Conservation (phyloP, 169 alveolate genomes). For the Plasmodium chabaudi region DNA sequence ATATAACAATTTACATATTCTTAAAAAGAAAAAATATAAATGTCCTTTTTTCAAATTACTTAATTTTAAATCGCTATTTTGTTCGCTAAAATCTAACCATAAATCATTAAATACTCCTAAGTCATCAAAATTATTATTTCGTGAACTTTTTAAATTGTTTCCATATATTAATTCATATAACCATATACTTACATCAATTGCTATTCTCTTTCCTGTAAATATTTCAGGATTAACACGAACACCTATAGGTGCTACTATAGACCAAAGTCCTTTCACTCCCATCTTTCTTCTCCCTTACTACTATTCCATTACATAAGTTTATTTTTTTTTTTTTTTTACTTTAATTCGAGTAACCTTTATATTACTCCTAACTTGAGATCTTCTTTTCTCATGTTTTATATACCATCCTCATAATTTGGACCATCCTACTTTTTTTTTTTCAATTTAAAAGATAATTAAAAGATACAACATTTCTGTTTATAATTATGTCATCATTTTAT, state of each 20-base stretch:
- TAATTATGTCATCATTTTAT: too few species aligned
- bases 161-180: constrained; percentile 78
- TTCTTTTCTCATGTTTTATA: too few species aligned
- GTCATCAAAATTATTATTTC: constrained; percentile 36
- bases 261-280: constrained; percentile 93
- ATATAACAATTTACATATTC: constrained; percentile 91
- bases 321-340: background rate
- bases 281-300: constrained; percentile 21
- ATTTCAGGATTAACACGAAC: constrained; percentile 86
- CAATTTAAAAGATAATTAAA: too few species aligned
- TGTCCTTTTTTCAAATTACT: constrained; percentile 77
- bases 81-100: constrained; percentile 79
- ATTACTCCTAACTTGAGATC: too few species aligned
- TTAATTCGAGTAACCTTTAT: too few species aligned
- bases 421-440: too few species aligned
- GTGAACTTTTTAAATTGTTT: constrained; percentile 31
- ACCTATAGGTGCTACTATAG: constrained; percentile 90
- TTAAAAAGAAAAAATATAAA: constrained; percentile 87
- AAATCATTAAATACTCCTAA: constrained; percentile 67
- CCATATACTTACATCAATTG: constrained; percentile 93
- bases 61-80: constrained; percentile 72
- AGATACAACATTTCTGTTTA: too few species aligned
- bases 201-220: constrained; percentile 88
- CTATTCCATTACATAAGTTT: background rate
- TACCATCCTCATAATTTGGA: too few species aligned